phyloP scores from a whole-genome alignment of 1,284 basidiomycete species.

The Trichosporon faecale region DNA sequence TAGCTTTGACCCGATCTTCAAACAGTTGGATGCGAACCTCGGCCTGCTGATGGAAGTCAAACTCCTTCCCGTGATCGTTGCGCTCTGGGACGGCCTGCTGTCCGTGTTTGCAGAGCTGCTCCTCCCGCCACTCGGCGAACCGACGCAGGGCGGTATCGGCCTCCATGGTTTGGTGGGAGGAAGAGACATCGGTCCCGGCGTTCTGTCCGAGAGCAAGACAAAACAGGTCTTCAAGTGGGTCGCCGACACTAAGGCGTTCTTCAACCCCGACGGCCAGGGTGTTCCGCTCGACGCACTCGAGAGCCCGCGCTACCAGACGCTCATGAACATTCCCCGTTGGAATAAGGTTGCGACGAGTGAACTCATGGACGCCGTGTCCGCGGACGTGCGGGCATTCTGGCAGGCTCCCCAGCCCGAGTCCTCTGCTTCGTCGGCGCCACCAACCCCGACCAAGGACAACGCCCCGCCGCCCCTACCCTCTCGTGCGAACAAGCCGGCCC shows the following conservation, averaged over 20 bases:
- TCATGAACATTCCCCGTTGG: constrained; percentile 30
- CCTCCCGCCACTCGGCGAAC: constrained; percentile 47
- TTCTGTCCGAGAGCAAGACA: constrained; percentile 33
- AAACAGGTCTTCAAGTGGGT: constrained; percentile 52
- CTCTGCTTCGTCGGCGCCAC: neutral
- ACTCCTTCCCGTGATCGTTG: neutral
- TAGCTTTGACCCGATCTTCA: constrained; percentile 42
- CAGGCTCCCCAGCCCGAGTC: neutral
- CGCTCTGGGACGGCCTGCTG: constrained; percentile 32
- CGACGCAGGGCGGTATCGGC: constrained; percentile 25
- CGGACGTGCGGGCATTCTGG: neutral
- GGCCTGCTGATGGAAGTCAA: constrained; percentile 20
- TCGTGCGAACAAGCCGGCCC: neutral
- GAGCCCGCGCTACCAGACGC: constrained; percentile 42
- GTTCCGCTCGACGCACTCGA: constrained; percentile 43
- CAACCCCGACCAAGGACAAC: neutral
- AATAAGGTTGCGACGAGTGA: neutral
- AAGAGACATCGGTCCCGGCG: neutral
- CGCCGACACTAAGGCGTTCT: constrained; percentile 47
- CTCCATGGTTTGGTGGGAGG: neutral
- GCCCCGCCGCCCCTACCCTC: neutral
- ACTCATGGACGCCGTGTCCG: neutral
- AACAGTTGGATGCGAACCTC: constrained; percentile 49
- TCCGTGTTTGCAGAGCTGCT: constrained; percentile 48
- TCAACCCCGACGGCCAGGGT: constrained; percentile 50